A percentile compares a stretch with the other conserved stretches of the same genome.
Evolutionary conservation across 345 rosid genomes (phyloP).

Genomic region (Gossypium ekmanianum): DNA sequence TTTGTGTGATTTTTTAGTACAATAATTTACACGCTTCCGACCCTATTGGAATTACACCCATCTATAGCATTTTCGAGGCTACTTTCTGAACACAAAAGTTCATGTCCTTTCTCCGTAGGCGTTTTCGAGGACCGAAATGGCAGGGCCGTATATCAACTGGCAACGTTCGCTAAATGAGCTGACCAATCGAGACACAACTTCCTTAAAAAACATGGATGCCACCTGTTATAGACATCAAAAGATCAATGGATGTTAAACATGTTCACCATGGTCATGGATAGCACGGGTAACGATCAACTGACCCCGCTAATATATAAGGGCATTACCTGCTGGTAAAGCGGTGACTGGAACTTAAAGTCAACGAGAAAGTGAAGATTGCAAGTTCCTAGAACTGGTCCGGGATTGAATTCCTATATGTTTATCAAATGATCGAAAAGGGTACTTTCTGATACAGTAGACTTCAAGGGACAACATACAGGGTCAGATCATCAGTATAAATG

Average conservation of each 20-base stretch:
- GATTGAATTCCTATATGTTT: conserved; percentile 85
- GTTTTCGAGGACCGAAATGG: conserved; percentile 55
- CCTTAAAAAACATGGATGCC: conserved; percentile 87
- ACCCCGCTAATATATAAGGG: neutral
- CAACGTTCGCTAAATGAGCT: conserved; percentile 78
- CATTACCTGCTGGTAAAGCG: conserved; percentile 88
- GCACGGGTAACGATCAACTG: neutral
- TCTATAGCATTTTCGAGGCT: no score
- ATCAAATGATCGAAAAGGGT: conserved; percentile 83
- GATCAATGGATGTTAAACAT: neutral
- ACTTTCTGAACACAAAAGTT: neutral
- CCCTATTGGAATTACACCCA: no score
- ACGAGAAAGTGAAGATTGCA: conserved; percentile 69
- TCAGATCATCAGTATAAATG: neutral
- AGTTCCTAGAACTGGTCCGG: conserved; percentile 84
- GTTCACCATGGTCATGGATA: neutral
- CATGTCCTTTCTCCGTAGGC: conserved; percentile 48
- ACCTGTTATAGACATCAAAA: conserved; percentile 37
- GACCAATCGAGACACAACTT: conserved; percentile 73
- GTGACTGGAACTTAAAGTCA: conserved; percentile 92
- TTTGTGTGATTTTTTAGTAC: no score
- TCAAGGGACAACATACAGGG: conserved; percentile 22
- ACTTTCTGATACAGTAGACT: conserved; percentile 79
- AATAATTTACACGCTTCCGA: no score
- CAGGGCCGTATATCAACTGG: conserved; percentile 72